phyloP scores from a whole-genome alignment of 257 asterid species.

The Thymus mandschuricus region DNA sequence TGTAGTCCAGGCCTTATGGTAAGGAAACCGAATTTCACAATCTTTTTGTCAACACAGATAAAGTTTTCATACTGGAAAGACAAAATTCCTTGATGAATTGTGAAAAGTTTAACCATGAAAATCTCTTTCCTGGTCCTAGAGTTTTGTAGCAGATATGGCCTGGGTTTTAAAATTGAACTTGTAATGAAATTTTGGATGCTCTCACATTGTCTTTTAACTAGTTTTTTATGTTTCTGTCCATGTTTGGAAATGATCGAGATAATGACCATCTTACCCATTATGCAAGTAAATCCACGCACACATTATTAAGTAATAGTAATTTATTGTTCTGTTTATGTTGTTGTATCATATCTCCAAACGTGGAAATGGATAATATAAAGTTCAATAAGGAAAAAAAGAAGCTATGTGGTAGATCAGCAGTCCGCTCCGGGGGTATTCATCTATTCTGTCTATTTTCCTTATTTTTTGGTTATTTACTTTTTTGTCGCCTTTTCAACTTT shows the following conservation, averaged over 20 bases:
- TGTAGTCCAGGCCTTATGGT: neutral
- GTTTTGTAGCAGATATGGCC: neutral
- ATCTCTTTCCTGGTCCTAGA: neutral
- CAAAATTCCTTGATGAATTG: slow-evolving; percentile 1
- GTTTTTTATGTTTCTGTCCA: neutral
- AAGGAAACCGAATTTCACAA: neutral
- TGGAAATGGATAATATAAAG: neutral
- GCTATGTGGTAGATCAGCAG: slow-evolving; percentile 10
- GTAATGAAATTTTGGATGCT: neutral
- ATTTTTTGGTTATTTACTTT: slow-evolving; percentile 27
- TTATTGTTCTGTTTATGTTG: neutral
- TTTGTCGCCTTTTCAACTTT: slow-evolving; percentile 29
- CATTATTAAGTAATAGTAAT: neutral
- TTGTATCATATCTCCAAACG: neutral
- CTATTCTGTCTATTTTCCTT: slow-evolving; percentile 20
- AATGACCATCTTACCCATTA: neutral
- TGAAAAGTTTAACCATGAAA: neutral
- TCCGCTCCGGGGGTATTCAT: slow-evolving; percentile 15
- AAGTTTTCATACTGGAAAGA: neutral
- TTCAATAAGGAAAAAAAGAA: neutral
- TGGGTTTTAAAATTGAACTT: neutral
- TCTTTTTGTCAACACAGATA: neutral
- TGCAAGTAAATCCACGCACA: neutral
- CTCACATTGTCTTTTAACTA: neutral
- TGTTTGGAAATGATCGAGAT: neutral